A percentile compares a stretch with the other conserved stretches of the same genome.
phyloP scores from a whole-genome alignment of 2,329 filamentous ascomycete species.

The Colletotrichum scovillei region DNA sequence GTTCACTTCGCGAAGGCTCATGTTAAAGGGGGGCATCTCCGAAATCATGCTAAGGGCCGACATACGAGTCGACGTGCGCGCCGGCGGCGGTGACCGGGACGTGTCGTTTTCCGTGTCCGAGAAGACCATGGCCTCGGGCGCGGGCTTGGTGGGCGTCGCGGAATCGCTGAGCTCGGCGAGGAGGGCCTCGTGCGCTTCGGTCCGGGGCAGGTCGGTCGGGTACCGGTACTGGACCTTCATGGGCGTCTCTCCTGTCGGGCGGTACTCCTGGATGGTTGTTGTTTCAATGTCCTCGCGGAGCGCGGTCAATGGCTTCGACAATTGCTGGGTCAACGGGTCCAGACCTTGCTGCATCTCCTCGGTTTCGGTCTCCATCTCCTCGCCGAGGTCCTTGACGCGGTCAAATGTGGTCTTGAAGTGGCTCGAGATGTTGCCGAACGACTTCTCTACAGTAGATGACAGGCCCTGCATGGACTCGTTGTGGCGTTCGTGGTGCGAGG shows the following conservation, averaged over 20 bases:
- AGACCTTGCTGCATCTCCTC: slow-evolving; percentile 69
- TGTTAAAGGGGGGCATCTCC: slow-evolving; percentile 45
- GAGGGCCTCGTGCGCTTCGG: slow-evolving; percentile 61
- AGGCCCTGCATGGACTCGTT: slow-evolving; percentile 73
- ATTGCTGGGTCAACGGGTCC: slow-evolving; percentile 66
- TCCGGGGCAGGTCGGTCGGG: slow-evolving; percentile 81
- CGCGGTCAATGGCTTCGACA: slow-evolving; percentile 76
- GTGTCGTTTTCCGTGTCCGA: slow-evolving; percentile 48
- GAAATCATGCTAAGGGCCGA: slow-evolving; percentile 35
- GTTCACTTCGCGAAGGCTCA: slow-evolving; percentile 67
- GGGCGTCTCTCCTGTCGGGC: slow-evolving; percentile 87
- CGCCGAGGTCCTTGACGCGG: slow-evolving; percentile 75
- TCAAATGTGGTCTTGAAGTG: slow-evolving; percentile 78
- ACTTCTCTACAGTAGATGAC: slow-evolving; percentile 75
- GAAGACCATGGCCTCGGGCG: slow-evolving; percentile 48
- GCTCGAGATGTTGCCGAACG: slow-evolving; percentile 76
- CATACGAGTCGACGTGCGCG: slow-evolving; percentile 32
- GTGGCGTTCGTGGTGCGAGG: slow-evolving; percentile 79
- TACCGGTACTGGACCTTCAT: slow-evolving; percentile 85
- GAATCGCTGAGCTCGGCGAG: slow-evolving; percentile 54
- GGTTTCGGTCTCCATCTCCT: slow-evolving; percentile 73
- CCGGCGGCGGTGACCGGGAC: slow-evolving; percentile 22
- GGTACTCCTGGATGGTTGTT: slow-evolving; percentile 80
- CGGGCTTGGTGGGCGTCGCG: slow-evolving; percentile 39
- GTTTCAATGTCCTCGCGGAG: slow-evolving; percentile 76